Base-by-base conservation (phyloP, 306 rosid genomes). In the Fagus crenata region DNA sequence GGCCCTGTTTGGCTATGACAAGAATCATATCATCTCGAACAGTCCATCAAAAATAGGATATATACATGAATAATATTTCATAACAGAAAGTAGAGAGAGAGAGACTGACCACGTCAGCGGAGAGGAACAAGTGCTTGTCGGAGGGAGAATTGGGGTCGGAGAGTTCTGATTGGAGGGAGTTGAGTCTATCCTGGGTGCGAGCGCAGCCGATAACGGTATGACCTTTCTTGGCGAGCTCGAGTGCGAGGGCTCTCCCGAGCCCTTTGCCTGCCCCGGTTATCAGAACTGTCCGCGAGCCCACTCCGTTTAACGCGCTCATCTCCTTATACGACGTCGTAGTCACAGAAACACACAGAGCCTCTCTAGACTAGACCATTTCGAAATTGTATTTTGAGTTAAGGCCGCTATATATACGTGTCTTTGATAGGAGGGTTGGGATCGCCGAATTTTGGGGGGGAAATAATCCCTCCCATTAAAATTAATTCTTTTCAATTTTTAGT, bases 251-350 rank as follows among this genome's bases (percentile, higher is more conserved):
- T 78, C 85, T 86, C 8, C 97, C 97, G 0, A 93, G 82, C 4
- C 98, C 97, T 82, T 78, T 93, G 58, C 97, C 85, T 32, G 86
- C 95, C 7, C 98, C 97, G 0, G 98, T 91, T 64, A 93, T 91
- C 81, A 93, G 65, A 7, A 93, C 85, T n/a, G 77, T 91, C 63
- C 81, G 79, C 7, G 82, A 76, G 4, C 28, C 51, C 41, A 41
- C 82, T 18, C 72, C 75, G 36, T 68, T 33, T 77, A 33, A 46
- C 77, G 37, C 54, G 56, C 12, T 32, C 74, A 67, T 68, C 5
- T 22, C 55, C 17, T 2, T 55, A 37, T 8, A 40, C 67, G 74
- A 41, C 77, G 69, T 39, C 56, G 69, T 64, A 41, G 17, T 64
- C 40, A 17, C 32, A 6, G 31, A 6, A 5, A n/a, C 53, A 53